These are phyloP conservation scores for Lactuca saligna DNA, from an alignment of 129 eudicot genomes.

Conservation along the genomic window DNA sequence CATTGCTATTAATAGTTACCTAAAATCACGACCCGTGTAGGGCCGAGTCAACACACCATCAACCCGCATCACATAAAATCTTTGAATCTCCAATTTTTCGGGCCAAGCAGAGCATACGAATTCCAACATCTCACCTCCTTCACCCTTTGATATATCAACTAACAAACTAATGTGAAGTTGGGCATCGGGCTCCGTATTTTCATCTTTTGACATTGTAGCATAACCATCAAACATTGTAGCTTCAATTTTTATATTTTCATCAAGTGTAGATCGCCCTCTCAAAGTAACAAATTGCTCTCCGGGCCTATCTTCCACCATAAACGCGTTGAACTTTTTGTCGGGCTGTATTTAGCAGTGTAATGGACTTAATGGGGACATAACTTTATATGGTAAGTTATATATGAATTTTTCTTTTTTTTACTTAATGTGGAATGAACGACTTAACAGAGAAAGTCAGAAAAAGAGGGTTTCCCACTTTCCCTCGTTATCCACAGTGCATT, in stretches of 20 bases:
- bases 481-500: no score
- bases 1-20: conserved; percentile 30
- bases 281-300: conserved; percentile 62
- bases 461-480: neutral
- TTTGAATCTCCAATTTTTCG: conserved; percentile 54
- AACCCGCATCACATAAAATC: conserved; percentile 35
- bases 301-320: conserved; percentile 61
- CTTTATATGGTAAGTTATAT: no score
- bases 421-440: no score
- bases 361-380: neutral
- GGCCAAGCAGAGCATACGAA: conserved; percentile 80
- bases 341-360: conserved; percentile 34
- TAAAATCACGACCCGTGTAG: conserved; percentile 63
- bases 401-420: no score
- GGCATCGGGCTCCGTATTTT: conserved; percentile 24
- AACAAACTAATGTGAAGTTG: conserved; percentile 62
- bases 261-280: conserved; percentile 39
- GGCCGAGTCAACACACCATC: conserved; percentile 30
- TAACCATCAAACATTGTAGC: conserved; percentile 84
- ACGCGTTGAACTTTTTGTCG: conserved; percentile 40
- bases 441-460: no score
- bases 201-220: conserved; percentile 29
- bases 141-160: conserved; percentile 58
- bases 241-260: conserved; percentile 62
- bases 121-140: conserved; percentile 44